These are phyloP conservation scores for Penicillium paneum DNA, from an alignment of 2,329 filamentous ascomycete species.

Conservation along the genomic window DNA sequence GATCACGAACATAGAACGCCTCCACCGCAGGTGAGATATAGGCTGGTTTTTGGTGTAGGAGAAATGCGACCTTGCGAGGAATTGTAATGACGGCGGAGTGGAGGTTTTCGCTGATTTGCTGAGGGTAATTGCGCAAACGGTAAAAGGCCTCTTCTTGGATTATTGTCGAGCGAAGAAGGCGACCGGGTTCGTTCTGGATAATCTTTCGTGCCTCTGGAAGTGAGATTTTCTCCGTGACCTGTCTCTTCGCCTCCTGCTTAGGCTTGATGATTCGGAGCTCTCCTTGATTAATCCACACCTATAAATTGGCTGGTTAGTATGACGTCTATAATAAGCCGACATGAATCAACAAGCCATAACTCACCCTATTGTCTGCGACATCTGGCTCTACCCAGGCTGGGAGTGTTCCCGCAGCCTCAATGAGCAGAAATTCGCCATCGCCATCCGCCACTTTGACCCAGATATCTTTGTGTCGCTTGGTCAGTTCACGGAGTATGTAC, in stretches of 20 bases:
- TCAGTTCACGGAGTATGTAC: constrained; percentile 79
- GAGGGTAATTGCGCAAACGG: constrained; percentile 77
- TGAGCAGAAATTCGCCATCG: constrained; percentile 91
- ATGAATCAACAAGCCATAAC: constrained; percentile 7
- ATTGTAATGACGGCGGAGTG: constrained; percentile 72
- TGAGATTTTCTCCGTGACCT: constrained; percentile 50
- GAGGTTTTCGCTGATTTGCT: constrained; percentile 68
- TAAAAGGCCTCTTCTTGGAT: constrained; percentile 91
- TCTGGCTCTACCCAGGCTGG: constrained; percentile 92
- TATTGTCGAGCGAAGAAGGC: constrained; percentile 66
- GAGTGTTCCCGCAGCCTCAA: constrained; percentile 84
- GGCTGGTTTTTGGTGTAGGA: constrained; percentile 71
- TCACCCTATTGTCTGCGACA: constrained; percentile 72
- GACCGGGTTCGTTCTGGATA: constrained; percentile 55
- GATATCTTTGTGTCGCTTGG: constrained; percentile 64
- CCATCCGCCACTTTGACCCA: constrained; percentile 84
- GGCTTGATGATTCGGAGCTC: constrained; percentile 68
- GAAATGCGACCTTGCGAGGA: constrained; percentile 75
- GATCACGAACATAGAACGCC: constrained; percentile 87
- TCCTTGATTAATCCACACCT: constrained; percentile 81
- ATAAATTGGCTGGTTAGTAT: not conserved
- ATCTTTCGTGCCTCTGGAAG: constrained; percentile 62
- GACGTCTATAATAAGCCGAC: not conserved
- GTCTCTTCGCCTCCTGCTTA: constrained; percentile 46
- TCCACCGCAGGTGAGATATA: constrained; percentile 82